Evolutionary conservation across 257 asterid species (phyloP), one percentile per base, ranked within the genome.

Genomic region (Fraxinus cuspidata): DNA sequence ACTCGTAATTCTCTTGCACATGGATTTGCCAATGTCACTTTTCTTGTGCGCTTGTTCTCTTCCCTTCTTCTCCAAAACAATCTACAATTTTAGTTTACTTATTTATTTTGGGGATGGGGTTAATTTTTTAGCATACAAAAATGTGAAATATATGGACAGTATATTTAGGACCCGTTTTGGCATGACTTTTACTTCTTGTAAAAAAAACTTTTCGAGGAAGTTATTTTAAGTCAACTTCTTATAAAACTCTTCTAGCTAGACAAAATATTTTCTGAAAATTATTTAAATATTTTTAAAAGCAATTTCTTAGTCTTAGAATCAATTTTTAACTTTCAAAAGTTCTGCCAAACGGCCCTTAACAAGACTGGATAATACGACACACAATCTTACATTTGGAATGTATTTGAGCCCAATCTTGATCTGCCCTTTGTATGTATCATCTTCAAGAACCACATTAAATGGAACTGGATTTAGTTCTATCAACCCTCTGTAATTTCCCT

Each of bases 381-480:
- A 9, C 18, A 0, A 72, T 72, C 86, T 83, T 74, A 90, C 93
- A 44, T 81, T 82, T 3, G 91, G 79, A 69, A 75, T 79, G 85
- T 83, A 88, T 72, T 82, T 84, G 82, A 94, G 78, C 15, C 94
- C 98, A 7, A 92, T 75, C 34, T 81, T 89, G 70, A 92, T 85
- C 79, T 90, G 86, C 27, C 95, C 98, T 73, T 83, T 87, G 80
- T 83, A 90, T 11, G 95, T 85, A 76, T 86, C 87, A 71, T 94
- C 98, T 47, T 87, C 91, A 70, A 86, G 89, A 77, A 93, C 92
- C 64, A 92, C 94, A 78, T 90, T 93, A 73, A 84, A 84, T 31
- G 97, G 91, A 16, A 86, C 72, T 44, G 97, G 94, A 75, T 34
- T 77, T 77, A 92, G 74, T 47, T 90, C 91, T 10, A 87, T 70